Conservation (phyloP, 2,329 filamentous ascomycete genomes). For the Pseudogymnoascus pannorum region DNA sequence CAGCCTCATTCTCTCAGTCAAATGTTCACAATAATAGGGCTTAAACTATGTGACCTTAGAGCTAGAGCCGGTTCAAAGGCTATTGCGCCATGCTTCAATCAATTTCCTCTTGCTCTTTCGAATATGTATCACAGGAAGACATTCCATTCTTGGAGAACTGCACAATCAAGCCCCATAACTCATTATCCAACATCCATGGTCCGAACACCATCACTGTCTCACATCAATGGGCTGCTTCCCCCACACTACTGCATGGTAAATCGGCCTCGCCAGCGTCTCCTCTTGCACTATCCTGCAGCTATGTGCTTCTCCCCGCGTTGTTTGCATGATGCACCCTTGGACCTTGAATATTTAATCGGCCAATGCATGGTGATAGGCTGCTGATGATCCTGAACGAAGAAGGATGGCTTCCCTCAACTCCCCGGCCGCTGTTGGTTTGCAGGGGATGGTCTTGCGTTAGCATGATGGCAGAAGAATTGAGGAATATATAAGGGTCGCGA, state of each 20-base stretch:
- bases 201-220: not conserved
- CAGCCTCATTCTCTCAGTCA: no score
- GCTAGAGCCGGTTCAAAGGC: not conserved
- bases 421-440: not conserved
- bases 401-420: no score
- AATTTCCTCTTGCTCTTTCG: not conserved
- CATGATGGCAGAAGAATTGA: not conserved
- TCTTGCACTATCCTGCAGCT: no score
- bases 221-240: not conserved
- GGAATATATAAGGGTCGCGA: not conserved
- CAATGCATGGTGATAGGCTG: not conserved
- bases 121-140: not conserved
- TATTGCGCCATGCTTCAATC: not conserved
- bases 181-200: not conserved
- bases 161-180: not conserved
- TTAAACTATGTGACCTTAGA: no score
- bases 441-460: not conserved
- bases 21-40: no score
- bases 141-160: not conserved
- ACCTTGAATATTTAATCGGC: not conserved
- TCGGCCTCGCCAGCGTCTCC: not conserved
- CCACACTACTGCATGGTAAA: not conserved
- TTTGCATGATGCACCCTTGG: not conserved
- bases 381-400: no score
- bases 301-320: not conserved